Evolutionary conservation across 768 basidiomycete species (phyloP), one percentile per base, ranked within the genome.

Genomic region (Leccinum boreale): DNA sequence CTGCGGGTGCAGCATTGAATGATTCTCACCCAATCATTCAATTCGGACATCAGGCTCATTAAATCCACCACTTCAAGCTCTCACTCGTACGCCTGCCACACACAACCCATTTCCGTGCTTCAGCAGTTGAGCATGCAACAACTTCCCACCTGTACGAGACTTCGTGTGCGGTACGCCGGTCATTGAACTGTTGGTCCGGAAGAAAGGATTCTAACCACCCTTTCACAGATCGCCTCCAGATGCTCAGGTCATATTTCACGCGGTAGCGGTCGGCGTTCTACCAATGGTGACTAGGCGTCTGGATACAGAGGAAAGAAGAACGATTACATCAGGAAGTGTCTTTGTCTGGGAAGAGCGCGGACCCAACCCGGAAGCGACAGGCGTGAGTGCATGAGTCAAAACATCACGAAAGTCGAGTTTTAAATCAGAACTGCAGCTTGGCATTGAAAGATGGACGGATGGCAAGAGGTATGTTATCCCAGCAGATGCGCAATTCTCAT

Each of bases 271-370:
- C 8, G 72, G 77, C 10, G 68, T 81, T 1, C 77, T 89, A 15
- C 85, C 83, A 29, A 88, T 90, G 75, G 83, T 91, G 51, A 74
- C 82, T 24, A 81, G 87, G 56, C 83, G 90, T 42, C 78, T 92
- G 52, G 87, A 89, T 73, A 83, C 85, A 15, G 89, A 89, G 53
- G 90, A 92, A 68, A 79, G 89, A 39, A 80, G 89, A 11, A 74
- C 78, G 42, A 89, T 92, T 51, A 62, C 75, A n/a, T 81, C 89
- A 1, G 90, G 90, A 14, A 83, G 81, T 57, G 85, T 92, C 33
- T 92, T 84, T 62, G 89, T 92, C 39, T 92, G 90, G 90, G 89
- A 92, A 67, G 90, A 92, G 69, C 79, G 90, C 56, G 85, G 85
- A 5, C 79, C 86, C 14, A 83, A 82, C 60, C 72, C 84, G 51